Evolutionary conservation across 192 early-diverging fungal genomes (phyloP).

Genomic region (Backusella australiensis): DNA sequence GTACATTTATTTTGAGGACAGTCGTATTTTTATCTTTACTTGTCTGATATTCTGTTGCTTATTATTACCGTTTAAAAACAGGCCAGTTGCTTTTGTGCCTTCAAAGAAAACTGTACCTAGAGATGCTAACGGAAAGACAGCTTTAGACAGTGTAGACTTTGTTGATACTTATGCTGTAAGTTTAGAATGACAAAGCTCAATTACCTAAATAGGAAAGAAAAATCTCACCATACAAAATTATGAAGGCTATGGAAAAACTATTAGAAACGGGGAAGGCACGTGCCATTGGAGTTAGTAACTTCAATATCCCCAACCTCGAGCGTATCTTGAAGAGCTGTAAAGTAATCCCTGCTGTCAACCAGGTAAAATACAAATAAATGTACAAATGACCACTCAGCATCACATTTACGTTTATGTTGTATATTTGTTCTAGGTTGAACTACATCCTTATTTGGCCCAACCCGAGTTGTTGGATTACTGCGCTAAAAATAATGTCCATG

Average conservation of each 20-base stretch:
- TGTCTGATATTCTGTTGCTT: background rate
- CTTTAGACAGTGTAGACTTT: conserved; percentile 34
- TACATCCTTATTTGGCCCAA: conserved; percentile 79
- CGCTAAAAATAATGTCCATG: conserved; percentile 60
- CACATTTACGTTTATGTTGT: conserved; percentile 1
- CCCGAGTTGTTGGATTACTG: conserved; percentile 72
- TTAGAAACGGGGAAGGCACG: conserved; percentile 43
- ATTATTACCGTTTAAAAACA: background rate
- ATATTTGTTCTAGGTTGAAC: conserved; percentile 65
- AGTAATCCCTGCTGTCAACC: conserved; percentile 65
- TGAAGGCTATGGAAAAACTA: conserved; percentile 50
- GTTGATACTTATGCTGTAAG: conserved; percentile 51
- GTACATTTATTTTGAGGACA: background rate
- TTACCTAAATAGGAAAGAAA: conserved; percentile 3
- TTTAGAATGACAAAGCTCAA: conserved; percentile 8
- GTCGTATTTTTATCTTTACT: background rate
- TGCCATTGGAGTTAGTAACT: conserved; percentile 73
- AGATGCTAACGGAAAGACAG: conserved; percentile 29
- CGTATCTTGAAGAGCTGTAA: conserved; percentile 48
- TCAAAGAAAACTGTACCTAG: conserved; percentile 20
- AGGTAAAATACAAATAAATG: conserved; percentile 10
- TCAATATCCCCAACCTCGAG: conserved; percentile 52
- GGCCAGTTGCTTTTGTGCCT: conserved; percentile 32
- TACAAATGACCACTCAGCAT: background rate
- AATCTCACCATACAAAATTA: background rate